Evolutionary conservation across 768 basidiomycete species (phyloP).

Genomic region (Xerocomellus chrysenteron): DNA sequence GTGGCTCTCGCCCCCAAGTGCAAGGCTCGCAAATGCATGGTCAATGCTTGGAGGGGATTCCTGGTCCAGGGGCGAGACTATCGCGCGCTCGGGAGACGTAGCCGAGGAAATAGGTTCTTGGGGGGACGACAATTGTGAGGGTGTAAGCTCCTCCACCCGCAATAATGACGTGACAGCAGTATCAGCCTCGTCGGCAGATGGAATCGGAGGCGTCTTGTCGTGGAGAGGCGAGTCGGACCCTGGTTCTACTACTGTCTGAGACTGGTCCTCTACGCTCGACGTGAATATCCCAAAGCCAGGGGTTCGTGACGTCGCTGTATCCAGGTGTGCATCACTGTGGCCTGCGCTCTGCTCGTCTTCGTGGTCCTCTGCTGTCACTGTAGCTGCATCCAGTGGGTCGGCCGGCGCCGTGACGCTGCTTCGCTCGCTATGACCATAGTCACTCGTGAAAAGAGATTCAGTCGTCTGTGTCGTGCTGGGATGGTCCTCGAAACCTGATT

Average conservation of each 20-base stretch:
- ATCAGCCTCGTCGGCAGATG: slow-evolving; percentile 32
- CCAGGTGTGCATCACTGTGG: slow-evolving; percentile 11
- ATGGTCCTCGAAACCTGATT: slow-evolving; percentile 28
- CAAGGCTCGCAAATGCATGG: slow-evolving; percentile 43
- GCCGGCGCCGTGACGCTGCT: slow-evolving; percentile 17
- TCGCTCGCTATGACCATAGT: slow-evolving; percentile 34
- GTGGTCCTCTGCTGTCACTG: slow-evolving; percentile 30
- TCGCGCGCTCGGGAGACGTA: slow-evolving; percentile 27
- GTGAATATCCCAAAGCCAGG: slow-evolving; percentile 52
- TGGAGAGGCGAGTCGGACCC: slow-evolving; percentile 13
- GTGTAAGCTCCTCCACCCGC: slow-evolving; percentile 11
- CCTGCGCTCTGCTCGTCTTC: slow-evolving; percentile 28
- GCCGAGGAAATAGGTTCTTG: slow-evolving; percentile 10
- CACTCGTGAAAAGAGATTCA: slow-evolving; percentile 38
- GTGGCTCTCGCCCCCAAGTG: slow-evolving; percentile 45
- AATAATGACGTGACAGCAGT: slow-evolving; percentile 14
- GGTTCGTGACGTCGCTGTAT: slow-evolving; percentile 21
- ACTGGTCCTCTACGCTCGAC: slow-evolving; percentile 25
- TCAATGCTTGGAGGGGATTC: slow-evolving; percentile 23
- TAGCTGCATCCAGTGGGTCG: slow-evolving; percentile 44
- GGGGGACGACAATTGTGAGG: slow-evolving; percentile 9
- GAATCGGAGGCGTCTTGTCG: slow-evolving; percentile 34
- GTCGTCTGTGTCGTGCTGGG: slow-evolving; percentile 21
- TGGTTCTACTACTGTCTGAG: slow-evolving; percentile 11
- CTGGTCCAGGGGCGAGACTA: slow-evolving; percentile 32